These are phyloP conservation scores for Gossypium sturtianum DNA, from an alignment of 345 rosid species.

Conservation along the genomic window DNA sequence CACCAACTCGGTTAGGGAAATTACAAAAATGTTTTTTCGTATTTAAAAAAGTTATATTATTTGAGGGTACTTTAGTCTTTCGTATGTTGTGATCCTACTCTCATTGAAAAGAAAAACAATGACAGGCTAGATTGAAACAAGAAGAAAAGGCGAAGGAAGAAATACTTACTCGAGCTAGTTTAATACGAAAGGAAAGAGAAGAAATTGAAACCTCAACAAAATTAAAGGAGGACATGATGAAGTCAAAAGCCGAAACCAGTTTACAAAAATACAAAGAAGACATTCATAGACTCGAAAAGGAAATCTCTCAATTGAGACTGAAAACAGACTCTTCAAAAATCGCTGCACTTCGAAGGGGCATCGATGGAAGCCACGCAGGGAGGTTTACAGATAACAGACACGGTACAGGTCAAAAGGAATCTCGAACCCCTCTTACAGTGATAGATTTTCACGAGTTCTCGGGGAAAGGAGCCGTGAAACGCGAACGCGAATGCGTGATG, in stretches of 20 bases:
- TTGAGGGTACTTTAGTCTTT: too few relatives aligned
- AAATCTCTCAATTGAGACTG: conserved; percentile 56
- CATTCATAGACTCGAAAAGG: conserved; percentile 57
- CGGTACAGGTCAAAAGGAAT: conserved; percentile 27
- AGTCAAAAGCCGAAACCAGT: conserved; percentile 46
- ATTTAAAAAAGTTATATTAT: too few relatives aligned
- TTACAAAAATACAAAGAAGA: conserved; percentile 43
- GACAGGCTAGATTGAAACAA: not conserved
- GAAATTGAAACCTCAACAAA: not conserved
- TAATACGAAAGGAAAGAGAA: not conserved
- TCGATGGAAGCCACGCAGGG: conserved; percentile 48
- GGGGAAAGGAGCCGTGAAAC: conserved; percentile 44
- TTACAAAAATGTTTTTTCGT: too few relatives aligned
- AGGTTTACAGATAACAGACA: conserved; percentile 24
- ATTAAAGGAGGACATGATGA: conserved; percentile 21
- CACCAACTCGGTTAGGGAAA: too few relatives aligned
- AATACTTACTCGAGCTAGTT: not conserved
- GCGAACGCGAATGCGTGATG: conserved; percentile 93
- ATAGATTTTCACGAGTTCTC: conserved; percentile 27
- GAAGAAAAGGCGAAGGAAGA: not conserved
- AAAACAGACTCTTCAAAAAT: conserved; percentile 56
- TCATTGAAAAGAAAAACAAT: conserved; percentile 1
- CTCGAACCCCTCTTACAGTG: conserved; percentile 12
- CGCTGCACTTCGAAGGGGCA: conserved; percentile 60
- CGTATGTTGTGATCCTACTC: not conserved